Evolutionary conservation across 1,284 basidiomycete species (phyloP).

Genomic region (Phaffia rhodozyma): DNA sequence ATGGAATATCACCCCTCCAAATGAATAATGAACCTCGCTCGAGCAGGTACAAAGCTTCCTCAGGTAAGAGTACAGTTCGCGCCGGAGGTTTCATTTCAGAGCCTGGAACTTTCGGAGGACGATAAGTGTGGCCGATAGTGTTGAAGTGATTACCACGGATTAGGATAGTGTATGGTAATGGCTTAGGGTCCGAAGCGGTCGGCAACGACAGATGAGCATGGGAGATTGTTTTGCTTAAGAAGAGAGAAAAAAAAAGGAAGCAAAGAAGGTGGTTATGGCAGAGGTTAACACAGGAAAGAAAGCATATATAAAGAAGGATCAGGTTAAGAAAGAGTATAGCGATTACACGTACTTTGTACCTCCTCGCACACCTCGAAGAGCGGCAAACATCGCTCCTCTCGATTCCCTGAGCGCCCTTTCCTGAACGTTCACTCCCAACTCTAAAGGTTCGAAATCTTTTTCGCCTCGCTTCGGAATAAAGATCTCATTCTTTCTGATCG

Average conservation of each 20-base stretch:
- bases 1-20: constrained; percentile 39
- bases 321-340: background rate
- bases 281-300: no score
- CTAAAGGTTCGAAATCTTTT: constrained; percentile 84
- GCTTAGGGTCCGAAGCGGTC: constrained; percentile 13
- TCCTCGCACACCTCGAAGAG: constrained; percentile 57
- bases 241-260: constrained; percentile 11
- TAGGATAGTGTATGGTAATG: constrained; percentile 48
- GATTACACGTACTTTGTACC: constrained; percentile 50
- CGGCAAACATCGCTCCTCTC: constrained; percentile 71
- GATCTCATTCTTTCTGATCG: constrained; percentile 21
- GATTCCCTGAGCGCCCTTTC: constrained; percentile 66
- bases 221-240: constrained; percentile 33
- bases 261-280: background rate
- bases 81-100: constrained; percentile 22
- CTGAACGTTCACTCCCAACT: constrained; percentile 46
- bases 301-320: background rate
- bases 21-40: constrained; percentile 79
- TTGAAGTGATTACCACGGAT: constrained; percentile 65
- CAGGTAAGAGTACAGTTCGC: constrained; percentile 58
- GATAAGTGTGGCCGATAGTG: constrained; percentile 57
- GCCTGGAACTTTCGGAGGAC: constrained; percentile 36
- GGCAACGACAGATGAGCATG: constrained; percentile 29
- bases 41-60: constrained; percentile 84
- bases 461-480: constrained; percentile 83